Evolutionary conservation across 345 rosid species (phyloP), one percentile per base, ranked within the genome.

Genomic region (Combretum micranthum): DNA sequence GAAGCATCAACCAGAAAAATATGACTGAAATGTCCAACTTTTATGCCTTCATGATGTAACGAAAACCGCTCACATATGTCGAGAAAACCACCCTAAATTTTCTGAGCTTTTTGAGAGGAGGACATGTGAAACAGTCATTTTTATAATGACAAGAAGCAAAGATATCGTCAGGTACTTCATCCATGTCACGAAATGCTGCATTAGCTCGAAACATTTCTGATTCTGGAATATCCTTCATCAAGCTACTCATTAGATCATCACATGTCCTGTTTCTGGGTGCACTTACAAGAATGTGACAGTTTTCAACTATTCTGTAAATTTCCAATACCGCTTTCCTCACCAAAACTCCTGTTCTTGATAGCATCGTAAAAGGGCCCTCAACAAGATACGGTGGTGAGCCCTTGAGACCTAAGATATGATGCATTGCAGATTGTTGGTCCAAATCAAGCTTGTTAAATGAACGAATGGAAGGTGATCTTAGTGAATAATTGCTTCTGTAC

Each of bases 111-210:
- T 17, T 15, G 11, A 70, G 56, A 0, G 73, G 46, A 45, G 71
- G 78, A 50, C 71, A 73, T 43, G 57, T 20, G 47, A 73, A n/a
- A 73, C 78, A 57, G 12, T 72, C 64, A 7, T 46, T 56, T 44
- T 64, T 8, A 9, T 64, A 57, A n/a, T 45, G 59, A 54, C 73
- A 64, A 3, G 64, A 77, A 9, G 50, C 45, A 11, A 77, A 73
- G 57, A 70, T 65, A 55, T 77, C 82, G 0, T 0, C 18, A 2
- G 74, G 64, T 14, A 67, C 69, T 32, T 16, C 78, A 20, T 62
- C 72, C 13, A 56, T 15, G 61, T 73, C 78, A 26, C 78, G 63
- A 44, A 77, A 70, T 17, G 81, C 76, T 57, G 78, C 81, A 59
- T 73, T 73, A 50, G 71, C 82, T 59, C 72, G 55, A 57, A 77